Evolutionary conservation across 163 green algal species (phyloP).

Genomic region (Chloromonas sp.): DNA sequence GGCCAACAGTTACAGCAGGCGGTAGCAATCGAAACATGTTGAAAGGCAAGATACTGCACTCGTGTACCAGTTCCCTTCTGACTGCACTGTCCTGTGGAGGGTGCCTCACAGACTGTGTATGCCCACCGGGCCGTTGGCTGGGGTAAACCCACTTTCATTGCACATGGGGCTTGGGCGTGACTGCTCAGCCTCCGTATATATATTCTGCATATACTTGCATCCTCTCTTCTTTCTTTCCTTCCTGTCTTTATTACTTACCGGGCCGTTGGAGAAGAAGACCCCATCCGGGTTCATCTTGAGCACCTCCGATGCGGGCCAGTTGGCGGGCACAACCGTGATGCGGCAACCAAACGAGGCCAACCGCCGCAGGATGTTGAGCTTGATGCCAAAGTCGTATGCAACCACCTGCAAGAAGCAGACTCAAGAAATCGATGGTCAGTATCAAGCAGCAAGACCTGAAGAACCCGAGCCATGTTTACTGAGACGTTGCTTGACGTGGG

Average conservation of each 20-base stretch:
- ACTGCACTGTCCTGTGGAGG: no score
- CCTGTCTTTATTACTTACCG: slow-evolving; percentile 42
- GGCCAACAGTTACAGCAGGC: no score
- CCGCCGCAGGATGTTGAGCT: slow-evolving; percentile 96
- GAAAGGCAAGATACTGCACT: no score
- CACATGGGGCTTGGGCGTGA: no score
- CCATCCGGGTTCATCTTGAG: slow-evolving; percentile 94
- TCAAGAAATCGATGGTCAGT: neutral
- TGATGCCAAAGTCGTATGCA: slow-evolving; percentile 98
- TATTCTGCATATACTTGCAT: no score
- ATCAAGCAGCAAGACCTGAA: neutral
- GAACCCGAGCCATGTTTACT: neutral
- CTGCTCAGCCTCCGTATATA: no score
- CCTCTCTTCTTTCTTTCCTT: no score
- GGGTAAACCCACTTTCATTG: no score
- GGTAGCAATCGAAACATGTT: no score
- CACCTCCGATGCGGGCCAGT: slow-evolving; percentile 84
- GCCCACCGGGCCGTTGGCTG: no score
- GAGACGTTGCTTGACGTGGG: neutral
- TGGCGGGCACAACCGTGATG: slow-evolving; percentile 94
- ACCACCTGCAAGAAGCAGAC: slow-evolving; percentile 61
- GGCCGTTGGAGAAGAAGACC: slow-evolving; percentile 96
- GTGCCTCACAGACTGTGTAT: no score
- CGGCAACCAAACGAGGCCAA: slow-evolving; percentile 83
- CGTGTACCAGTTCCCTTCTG: no score